Percentiles rank a stretch among this genome's conserved stretches.
Conservation (phyloP, 352 stramenopile species). For the Elongisporangium senticosum region DNA sequence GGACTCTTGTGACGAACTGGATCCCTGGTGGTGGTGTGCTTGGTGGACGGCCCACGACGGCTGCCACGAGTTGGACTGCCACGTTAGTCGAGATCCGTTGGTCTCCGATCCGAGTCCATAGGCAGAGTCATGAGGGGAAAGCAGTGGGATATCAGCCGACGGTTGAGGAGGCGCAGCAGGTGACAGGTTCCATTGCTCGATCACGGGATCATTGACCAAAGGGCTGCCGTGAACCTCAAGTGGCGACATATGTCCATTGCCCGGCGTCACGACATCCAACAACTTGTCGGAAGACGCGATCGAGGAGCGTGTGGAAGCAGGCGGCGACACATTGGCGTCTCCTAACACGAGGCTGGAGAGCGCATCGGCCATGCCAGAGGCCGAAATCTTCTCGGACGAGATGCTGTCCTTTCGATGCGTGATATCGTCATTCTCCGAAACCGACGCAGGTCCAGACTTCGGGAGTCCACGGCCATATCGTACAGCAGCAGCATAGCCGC, state of each 20-base stretch:
- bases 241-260: conserved; percentile 44
- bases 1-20: conserved; percentile 25
- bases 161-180: conserved; percentile 40
- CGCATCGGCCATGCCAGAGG: conserved; percentile 52
- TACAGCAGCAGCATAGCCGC: conserved; percentile 78
- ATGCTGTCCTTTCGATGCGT: conserved; percentile 1
- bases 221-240: conserved; percentile 44
- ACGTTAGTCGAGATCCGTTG: conserved; percentile 28
- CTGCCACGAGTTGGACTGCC: conserved; percentile 48
- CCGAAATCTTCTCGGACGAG: conserved; percentile 27
- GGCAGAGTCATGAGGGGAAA: conserved; percentile 35
- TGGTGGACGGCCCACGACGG: conserved; percentile 46
- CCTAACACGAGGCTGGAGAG: conserved; percentile 64
- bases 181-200: conserved; percentile 79
- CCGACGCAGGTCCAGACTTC: conserved; percentile 24
- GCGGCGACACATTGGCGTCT: conserved; percentile 38
- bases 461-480: conserved; percentile 51
- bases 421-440: conserved; percentile 1
- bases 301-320: conserved; percentile 46
- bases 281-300: conserved; percentile 51
- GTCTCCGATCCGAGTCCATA: conserved; percentile 27
- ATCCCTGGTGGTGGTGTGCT: conserved; percentile 19
- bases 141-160: conserved; percentile 31
- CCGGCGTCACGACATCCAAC: conserved; percentile 21
- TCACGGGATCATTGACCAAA: conserved; percentile 55